Conservation (phyloP, 2,329 filamentous ascomycete genomes). For the Venturiaceae sp. region DNA sequence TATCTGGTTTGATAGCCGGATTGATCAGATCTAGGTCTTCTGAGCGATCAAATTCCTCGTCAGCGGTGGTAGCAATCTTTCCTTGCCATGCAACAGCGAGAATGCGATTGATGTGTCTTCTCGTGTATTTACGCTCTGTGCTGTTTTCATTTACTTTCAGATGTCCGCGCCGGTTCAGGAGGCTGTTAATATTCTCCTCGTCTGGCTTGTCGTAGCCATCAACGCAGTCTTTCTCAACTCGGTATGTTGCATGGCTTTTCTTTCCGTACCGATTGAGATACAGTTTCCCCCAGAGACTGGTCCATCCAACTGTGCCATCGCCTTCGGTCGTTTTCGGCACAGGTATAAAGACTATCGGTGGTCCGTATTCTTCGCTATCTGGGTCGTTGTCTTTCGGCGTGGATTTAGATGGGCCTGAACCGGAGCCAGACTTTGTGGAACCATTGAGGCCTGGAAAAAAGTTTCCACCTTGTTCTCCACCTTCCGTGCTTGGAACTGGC, state of each 20-base stretch:
- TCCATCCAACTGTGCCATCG: conserved; percentile 3
- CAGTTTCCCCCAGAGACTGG: conserved; percentile 3
- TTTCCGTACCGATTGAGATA: conserved; percentile 5
- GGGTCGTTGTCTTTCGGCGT: neutral
- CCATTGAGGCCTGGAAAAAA: too few relatives aligned
- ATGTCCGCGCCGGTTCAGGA: conserved; percentile 4
- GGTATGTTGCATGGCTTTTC: conserved; percentile 5
- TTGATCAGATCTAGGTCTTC: conserved; percentile 6
- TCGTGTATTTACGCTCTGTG: conserved; percentile 7
- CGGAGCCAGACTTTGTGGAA: too few relatives aligned
- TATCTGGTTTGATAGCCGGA: conserved; percentile 2
- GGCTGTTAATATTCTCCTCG: conserved; percentile 6
- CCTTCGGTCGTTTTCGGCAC: conserved; percentile 5
- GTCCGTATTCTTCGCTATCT: neutral
- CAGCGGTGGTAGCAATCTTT: conserved; percentile 6
- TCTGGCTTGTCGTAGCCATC: conserved; percentile 4
- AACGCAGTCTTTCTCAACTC: conserved; percentile 7
- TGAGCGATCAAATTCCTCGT: conserved; percentile 6
- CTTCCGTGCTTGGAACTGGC: too few relatives aligned
- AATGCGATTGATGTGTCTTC: conserved; percentile 7
- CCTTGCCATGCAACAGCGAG: conserved; percentile 6
- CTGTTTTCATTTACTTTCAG: conserved; percentile 7
- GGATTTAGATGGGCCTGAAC: too few relatives aligned
- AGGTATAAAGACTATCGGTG: conserved; percentile 5
- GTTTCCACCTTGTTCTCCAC: too few relatives aligned